These are phyloP conservation scores for Trichothecium roseum DNA, from an alignment of 2,329 filamentous ascomycete genomes.

Conservation along the genomic window DNA sequence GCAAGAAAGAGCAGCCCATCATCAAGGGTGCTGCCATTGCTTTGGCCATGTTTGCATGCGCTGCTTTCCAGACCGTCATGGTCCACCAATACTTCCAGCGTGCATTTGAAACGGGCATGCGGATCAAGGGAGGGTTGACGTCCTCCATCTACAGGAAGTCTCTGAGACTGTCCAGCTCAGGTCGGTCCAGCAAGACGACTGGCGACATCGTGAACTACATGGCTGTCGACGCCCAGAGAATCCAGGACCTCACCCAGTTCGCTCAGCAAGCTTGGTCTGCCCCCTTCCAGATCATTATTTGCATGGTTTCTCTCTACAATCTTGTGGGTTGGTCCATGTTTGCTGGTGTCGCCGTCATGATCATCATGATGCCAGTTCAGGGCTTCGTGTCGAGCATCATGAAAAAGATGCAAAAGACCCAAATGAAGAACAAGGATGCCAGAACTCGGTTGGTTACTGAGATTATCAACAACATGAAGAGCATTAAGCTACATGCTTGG, in stretches of 20 bases:
- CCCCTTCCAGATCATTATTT: slow-evolving; percentile 90
- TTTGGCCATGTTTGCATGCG: slow-evolving; percentile 82
- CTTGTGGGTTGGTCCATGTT: slow-evolving; percentile 94
- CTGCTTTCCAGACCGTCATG: slow-evolving; percentile 75
- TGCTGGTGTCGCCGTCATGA: slow-evolving; percentile 88
- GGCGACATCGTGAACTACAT: slow-evolving; percentile 99
- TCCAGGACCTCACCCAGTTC: slow-evolving; percentile 92
- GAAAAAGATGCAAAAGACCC: slow-evolving; percentile 87
- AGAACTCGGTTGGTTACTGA: slow-evolving; percentile 91
- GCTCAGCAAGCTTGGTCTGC: slow-evolving; percentile 94
- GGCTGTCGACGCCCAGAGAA: slow-evolving; percentile 92
- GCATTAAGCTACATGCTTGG: slow-evolving; percentile 98
- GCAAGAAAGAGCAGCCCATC: slow-evolving; percentile 57
- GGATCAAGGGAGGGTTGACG: slow-evolving; percentile 82
- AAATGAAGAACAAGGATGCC: slow-evolving; percentile 99
- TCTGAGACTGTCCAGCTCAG: slow-evolving; percentile 84
- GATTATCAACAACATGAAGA: slow-evolving; percentile 99
- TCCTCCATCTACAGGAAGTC: slow-evolving; percentile 91
- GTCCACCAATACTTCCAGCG: slow-evolving; percentile 97
- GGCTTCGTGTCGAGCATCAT: slow-evolving; percentile 84
- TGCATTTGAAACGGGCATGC: slow-evolving; percentile 92
- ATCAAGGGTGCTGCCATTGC: slow-evolving; percentile 82
- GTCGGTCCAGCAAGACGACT: slow-evolving; percentile 76
- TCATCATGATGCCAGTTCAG: slow-evolving; percentile 95
- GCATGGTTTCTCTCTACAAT: slow-evolving; percentile 92